Percentiles rank a stretch among this genome's conserved stretches.
Conservation (phyloP, 164 flowering plant species). For the Macadamia integrifolia region DNA sequence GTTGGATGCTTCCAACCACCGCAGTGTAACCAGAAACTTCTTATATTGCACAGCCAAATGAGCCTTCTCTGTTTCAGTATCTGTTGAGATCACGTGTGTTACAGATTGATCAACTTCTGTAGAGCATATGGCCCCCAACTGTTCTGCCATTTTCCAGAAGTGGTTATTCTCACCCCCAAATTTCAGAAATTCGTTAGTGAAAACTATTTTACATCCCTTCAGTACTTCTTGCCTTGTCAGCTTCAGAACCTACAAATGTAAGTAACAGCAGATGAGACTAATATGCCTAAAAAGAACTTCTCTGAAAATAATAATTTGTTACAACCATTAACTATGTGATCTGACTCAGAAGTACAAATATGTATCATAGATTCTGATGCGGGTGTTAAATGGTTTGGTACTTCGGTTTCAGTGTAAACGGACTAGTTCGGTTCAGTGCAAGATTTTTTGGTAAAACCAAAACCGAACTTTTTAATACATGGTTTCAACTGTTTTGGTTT, state of each 20-base stretch:
- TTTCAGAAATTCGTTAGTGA: constrained; percentile 55
- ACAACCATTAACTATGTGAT: no score
- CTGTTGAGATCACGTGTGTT: constrained; percentile 65
- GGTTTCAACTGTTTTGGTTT: no score
- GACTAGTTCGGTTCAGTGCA: no score
- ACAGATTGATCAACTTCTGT: constrained; percentile 54
- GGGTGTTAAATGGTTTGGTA: no score
- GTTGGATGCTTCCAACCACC: constrained; percentile 74
- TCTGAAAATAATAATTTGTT: no score
- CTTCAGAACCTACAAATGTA: constrained; percentile 44
- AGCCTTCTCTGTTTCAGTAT: constrained; percentile 63
- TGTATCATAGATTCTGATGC: no score
- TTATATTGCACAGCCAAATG: constrained; percentile 60
- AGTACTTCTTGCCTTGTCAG: constrained; percentile 41
- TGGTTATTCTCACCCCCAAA: constrained; percentile 39
- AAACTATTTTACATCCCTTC: constrained; percentile 62
- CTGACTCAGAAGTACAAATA: no score
- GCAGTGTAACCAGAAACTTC: constrained; percentile 55
- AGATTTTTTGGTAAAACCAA: no score
- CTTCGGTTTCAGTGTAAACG: no score
- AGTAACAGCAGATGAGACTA: not conserved
- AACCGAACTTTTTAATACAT: no score
- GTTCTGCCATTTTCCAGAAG: constrained; percentile 72
- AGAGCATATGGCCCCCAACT: constrained; percentile 65
- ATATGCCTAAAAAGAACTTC: no score